Conservation (phyloP, 768 basidiomycete genomes). For the Rhizopogon sp. region DNA sequence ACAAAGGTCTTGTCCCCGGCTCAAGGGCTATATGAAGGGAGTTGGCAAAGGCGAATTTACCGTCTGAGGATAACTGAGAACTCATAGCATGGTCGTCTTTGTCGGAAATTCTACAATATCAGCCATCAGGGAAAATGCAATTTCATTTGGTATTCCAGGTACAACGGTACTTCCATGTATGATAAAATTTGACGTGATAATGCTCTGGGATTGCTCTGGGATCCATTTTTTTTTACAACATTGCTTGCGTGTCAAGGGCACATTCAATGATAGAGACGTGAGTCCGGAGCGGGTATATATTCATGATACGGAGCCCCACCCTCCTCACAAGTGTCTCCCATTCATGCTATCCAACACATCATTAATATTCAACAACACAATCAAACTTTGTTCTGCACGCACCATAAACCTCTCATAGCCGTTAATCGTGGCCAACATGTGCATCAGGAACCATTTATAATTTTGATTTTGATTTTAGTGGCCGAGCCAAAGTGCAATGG, state of each 20-base stretch:
- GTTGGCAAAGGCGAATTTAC: slow-evolving; percentile 3
- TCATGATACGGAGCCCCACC: neutral
- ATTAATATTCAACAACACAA: neutral
- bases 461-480: neutral
- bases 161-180: too few relatives aligned
- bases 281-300: neutral
- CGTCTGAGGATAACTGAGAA: neutral
- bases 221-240: neutral
- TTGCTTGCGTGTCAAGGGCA: neutral
- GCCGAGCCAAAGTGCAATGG: slow-evolving; percentile 2
- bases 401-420: slow-evolving; percentile 1
- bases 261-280: slow-evolving; percentile 2
- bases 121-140: too few relatives aligned
- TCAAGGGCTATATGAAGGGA: slow-evolving; percentile 31
- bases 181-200: too few relatives aligned
- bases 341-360: neutral
- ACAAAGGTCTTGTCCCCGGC: slow-evolving; percentile 22
- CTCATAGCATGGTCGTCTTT: neutral
- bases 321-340: neutral
- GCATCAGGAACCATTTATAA: neutral
- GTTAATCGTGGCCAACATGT: neutral
- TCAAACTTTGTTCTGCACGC: neutral
- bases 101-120: too few relatives aligned
- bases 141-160: too few relatives aligned
- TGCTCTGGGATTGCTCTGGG: too few relatives aligned